A percentile compares a stretch with the other conserved stretches of the same genome.
Conservation (phyloP, 2,329 filamentous ascomycete genomes). For the Cladosporium austrohemisphaericum region DNA sequence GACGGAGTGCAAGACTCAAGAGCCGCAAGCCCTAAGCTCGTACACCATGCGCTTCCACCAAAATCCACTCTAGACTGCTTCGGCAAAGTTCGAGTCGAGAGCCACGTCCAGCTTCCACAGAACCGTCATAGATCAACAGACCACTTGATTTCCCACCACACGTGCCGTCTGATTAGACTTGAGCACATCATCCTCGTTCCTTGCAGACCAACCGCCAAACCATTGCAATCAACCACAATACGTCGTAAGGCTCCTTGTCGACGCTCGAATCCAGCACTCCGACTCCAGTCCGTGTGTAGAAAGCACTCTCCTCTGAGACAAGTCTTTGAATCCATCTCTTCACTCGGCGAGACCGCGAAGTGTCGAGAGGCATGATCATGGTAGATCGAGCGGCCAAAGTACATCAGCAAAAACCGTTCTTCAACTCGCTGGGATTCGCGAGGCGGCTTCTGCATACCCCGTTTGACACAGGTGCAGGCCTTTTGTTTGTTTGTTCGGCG, state of each 20-base stretch:
- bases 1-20: not conserved
- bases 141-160: constrained; percentile 4
- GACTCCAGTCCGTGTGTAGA: constrained; percentile 62
- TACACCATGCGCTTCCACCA: constrained; percentile 2
- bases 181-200: not conserved
- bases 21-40: not conserved
- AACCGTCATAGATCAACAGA: constrained; percentile 19
- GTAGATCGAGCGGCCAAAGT: constrained; percentile 71
- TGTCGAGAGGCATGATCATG: constrained; percentile 55
- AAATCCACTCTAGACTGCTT: not conserved
- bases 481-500: constrained; percentile 47
- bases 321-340: constrained; percentile 89
- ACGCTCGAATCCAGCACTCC: not conserved
- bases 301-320: constrained; percentile 80
- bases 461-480: constrained; percentile 19
- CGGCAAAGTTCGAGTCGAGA: constrained; percentile 5
- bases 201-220: not conserved
- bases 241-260: not conserved
- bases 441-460: constrained; percentile 9
- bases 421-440: constrained; percentile 7
- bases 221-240: constrained; percentile 4
- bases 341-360: constrained; percentile 15
- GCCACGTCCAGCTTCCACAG: constrained; percentile 21
- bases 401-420: constrained; percentile 90
- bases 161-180: constrained; percentile 13